Conservation (phyloP, 352 stramenopile genomes). For the Globisporangium camurandrum region DNA sequence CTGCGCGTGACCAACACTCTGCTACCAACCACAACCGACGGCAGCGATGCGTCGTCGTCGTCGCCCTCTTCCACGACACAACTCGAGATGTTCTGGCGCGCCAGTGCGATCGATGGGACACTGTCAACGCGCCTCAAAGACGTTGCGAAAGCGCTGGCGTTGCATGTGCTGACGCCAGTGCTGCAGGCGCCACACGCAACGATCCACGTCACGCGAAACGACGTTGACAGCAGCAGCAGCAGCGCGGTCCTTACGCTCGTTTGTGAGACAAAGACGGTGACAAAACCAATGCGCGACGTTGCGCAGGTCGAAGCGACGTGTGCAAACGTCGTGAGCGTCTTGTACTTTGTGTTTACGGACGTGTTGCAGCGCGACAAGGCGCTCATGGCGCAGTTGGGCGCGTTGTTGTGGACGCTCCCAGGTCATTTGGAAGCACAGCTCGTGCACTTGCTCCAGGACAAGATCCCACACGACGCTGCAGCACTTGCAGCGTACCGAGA, state of each 20-base stretch:
- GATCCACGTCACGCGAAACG: constrained; percentile 20
- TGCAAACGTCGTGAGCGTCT: constrained; percentile 31
- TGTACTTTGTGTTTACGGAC: constrained; percentile 51
- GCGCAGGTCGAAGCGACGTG: constrained; percentile 26
- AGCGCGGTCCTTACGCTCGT: constrained; percentile 19
- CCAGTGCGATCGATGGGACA: constrained; percentile 39
- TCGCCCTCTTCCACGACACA: constrained; percentile 15
- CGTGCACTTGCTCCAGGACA: constrained; percentile 51
- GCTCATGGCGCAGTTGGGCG: constrained; percentile 44
- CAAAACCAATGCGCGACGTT: constrained; percentile 12
- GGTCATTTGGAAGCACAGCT: constrained; percentile 63
- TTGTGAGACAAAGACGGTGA: not conserved
- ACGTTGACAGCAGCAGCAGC: too few species aligned
- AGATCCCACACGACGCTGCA: constrained; percentile 54
- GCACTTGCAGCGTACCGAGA: constrained; percentile 44
- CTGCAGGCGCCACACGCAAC: constrained; percentile 17
- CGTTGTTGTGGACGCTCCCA: constrained; percentile 64
- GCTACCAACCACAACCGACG: too few species aligned
- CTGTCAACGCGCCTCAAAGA: constrained; percentile 39
- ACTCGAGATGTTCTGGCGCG: constrained; percentile 64
- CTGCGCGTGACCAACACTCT: constrained; percentile 23
- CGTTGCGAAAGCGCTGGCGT: constrained; percentile 38
- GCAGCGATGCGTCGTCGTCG: too few species aligned
- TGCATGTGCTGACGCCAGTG: constrained; percentile 47
- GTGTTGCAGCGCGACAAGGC: constrained; percentile 32